Evolutionary conservation across 1,284 basidiomycete species (phyloP).

Genomic region (Trichosporon sp.): DNA sequence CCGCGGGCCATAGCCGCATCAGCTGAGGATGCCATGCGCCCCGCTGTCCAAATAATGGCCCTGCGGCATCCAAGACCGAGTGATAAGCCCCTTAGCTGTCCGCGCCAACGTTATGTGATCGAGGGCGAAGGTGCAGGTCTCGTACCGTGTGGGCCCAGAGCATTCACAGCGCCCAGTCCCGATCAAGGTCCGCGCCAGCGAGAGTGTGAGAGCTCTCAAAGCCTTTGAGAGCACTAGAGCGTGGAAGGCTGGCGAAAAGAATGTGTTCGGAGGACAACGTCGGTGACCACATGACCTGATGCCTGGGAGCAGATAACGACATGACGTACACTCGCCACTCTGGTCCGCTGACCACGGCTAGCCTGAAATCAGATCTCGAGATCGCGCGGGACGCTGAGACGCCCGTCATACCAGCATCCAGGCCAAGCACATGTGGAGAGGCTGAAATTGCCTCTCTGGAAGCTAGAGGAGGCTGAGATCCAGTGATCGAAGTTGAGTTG

Average conservation of each 20-base stretch:
- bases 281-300: conserved; percentile 2
- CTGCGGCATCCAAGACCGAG: conserved; percentile 4
- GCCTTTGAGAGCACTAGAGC: background rate
- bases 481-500: background rate
- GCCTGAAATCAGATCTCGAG: conserved; percentile 6
- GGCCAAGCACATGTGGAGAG: too few relatives aligned
- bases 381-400: background rate
- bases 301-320: conserved; percentile 10
- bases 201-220: background rate
- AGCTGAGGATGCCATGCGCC: background rate
- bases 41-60: background rate
- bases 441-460: background rate
- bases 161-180: background rate
- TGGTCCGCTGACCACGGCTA: background rate
- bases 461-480: background rate
- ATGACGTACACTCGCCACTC: conserved; percentile 1
- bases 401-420: too few relatives aligned
- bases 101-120: background rate
- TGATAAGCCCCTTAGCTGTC: background rate
- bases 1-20: background rate
- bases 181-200: conserved; percentile 4
- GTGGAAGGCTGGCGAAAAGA: background rate
- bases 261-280: background rate
- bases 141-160: background rate
- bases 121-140: background rate